These are phyloP conservation scores for Boletus rex-veris DNA, from an alignment of 768 basidiomycete species.

Conservation along the genomic window DNA sequence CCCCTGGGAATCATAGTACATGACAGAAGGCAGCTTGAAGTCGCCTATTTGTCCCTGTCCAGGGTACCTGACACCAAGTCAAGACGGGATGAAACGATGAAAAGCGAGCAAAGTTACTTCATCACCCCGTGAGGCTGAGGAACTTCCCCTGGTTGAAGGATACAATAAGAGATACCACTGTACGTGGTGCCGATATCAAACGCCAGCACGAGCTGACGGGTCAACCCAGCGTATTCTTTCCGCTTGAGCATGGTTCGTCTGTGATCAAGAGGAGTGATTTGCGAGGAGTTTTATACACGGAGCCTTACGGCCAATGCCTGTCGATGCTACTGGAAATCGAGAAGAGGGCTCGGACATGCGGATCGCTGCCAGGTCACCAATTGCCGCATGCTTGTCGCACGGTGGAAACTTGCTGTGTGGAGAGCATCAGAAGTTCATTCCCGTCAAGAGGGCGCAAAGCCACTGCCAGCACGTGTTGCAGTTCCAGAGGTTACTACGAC, in stretches of 20 bases:
- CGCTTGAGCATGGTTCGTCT: conserved; percentile 26
- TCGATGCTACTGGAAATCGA: no score
- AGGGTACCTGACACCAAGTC: conserved; percentile 27
- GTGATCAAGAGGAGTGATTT: neutral
- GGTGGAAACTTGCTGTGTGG: neutral
- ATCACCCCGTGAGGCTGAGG: conserved; percentile 24
- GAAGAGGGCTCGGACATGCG: no score
- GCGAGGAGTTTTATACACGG: conserved; percentile 5
- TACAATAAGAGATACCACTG: conserved; percentile 34
- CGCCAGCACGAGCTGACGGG: conserved; percentile 33
- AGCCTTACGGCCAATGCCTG: no score
- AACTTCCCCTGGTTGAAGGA: conserved; percentile 35
- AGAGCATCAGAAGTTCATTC: neutral
- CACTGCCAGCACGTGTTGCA: neutral
- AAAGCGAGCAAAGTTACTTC: neutral
- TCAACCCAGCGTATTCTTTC: conserved; percentile 32
- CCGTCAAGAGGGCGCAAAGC: neutral
- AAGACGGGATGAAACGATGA: neutral
- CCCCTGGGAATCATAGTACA: conserved; percentile 43
- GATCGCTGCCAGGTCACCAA: no score
- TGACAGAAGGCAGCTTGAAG: conserved; percentile 43
- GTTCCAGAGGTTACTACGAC: no score
- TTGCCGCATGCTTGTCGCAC: neutral
- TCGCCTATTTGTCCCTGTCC: conserved; percentile 39
- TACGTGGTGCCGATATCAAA: conserved; percentile 39